Evolutionary conservation across 495 filamentous ascomycete species (phyloP), one percentile per base, ranked within the genome.

Genomic region (Penicillium coprophilum): DNA sequence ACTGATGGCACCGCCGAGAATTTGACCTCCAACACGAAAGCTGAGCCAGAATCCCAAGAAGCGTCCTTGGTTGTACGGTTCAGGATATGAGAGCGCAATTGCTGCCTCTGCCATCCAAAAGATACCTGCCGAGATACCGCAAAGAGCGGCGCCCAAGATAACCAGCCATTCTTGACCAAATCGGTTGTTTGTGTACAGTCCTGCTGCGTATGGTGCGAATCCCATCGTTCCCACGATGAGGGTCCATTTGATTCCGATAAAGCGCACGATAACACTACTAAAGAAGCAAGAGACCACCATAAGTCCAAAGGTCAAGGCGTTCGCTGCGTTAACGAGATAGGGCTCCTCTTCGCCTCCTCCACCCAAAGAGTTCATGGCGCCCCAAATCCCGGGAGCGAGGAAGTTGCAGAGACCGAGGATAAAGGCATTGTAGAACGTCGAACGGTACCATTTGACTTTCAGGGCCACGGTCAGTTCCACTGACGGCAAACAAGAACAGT

Each of bases 51-150:
- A 80, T 0, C 82, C 84, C 2, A 87, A 69, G 36, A 80, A 82
- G 21, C 76, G 75, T 0, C 84, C 84, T 58, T 81, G 76, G 43
- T 87, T 86, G 47, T 80, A 78, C 2, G 80, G 79, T 56, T 88
- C 85, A 0, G 85, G 84, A 58, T 88, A 88, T 0, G 80, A 71
- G 5, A 87, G 78, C 0, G 84, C 85, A 44, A 89, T 85, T 1
- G 85, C 84, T 3, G 78, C 80, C 61, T 88, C 85, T 0, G 84
- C 79, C 68, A 80, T 80, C 86, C 86, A 89, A 66, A 87, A 89
- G 1, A 87, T 72, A 5, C 85, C 84, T 0, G 85, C 86, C 0
- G 80, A 83, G 32, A 87, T 68, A 21, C 86, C 86, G 60, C 85
- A 88, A 10, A 85, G 68, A 11, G 83, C 85, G 0, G 85, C 84